These are phyloP conservation scores for Akanthomyces dipterigenus DNA, from an alignment of 2,329 filamentous ascomycete genomes.

Conservation along the genomic window DNA sequence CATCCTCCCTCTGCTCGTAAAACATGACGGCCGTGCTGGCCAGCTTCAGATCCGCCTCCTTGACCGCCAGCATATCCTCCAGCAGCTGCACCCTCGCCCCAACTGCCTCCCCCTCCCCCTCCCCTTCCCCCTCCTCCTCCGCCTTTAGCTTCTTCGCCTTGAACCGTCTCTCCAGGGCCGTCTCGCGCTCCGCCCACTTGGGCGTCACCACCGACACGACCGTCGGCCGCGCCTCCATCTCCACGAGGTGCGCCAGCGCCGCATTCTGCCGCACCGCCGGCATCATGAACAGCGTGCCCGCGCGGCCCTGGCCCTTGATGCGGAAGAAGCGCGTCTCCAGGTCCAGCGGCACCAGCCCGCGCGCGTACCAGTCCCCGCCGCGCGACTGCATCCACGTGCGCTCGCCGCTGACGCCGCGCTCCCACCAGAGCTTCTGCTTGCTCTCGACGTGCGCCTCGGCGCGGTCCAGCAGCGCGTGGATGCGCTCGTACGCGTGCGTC, in stretches of 20 bases:
- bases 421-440: constrained; percentile 27
- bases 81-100: constrained; percentile 10
- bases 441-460: constrained; percentile 35
- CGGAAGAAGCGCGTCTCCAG: constrained; percentile 47
- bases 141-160: constrained; percentile 16
- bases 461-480: constrained; percentile 42
- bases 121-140: constrained; percentile 19
- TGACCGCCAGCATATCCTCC: constrained; percentile 15
- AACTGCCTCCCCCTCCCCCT: constrained; percentile 15
- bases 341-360: constrained; percentile 43
- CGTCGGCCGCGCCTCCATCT: constrained; percentile 38
- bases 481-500: constrained; percentile 40
- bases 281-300: constrained; percentile 45
- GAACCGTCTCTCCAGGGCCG: constrained; percentile 23
- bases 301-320: constrained; percentile 34
- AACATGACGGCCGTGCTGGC: constrained; percentile 16
- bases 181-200: constrained; percentile 26
- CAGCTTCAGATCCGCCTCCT: constrained; percentile 17
- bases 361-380: constrained; percentile 26
- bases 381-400: constrained; percentile 24
- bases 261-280: constrained; percentile 44
- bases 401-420: constrained; percentile 36
- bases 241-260: constrained; percentile 34
- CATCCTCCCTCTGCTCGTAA: constrained; percentile 16
- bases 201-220: constrained; percentile 25